Percentiles rank a stretch among this genome's conserved stretches.
Evolutionary conservation across 148 eudicot species (phyloP).

Genomic region (Dysphania ambrosioides): DNA sequence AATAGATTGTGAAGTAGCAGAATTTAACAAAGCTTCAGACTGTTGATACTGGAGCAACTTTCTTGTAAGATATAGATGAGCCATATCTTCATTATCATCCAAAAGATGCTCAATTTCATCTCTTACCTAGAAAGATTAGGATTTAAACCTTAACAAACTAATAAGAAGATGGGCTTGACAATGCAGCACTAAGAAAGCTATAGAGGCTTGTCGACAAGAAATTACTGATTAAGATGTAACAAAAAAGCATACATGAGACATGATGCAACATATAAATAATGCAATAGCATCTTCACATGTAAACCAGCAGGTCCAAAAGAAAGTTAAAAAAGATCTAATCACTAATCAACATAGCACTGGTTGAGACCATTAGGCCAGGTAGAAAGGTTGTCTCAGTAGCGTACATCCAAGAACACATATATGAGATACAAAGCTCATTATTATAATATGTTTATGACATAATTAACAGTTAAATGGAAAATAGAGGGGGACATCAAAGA

Average conservation of each 20-base stretch:
- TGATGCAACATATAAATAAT: neutral
- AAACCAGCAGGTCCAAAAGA: neutral
- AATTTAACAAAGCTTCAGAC: slow-evolving; percentile 51
- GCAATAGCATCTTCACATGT: neutral
- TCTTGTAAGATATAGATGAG: slow-evolving; percentile 82
- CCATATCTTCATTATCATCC: slow-evolving; percentile 98
- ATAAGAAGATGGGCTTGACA: neutral
- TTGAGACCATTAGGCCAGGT: neutral
- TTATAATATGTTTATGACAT: neutral
- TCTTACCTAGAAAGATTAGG: slow-evolving; percentile 52
- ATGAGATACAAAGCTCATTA: neutral
- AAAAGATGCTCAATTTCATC: slow-evolving; percentile 98
- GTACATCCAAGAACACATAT: neutral
- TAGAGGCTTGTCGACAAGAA: neutral
- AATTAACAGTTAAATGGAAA: neutral
- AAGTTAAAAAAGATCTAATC: neutral
- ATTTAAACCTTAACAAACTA: neutral
- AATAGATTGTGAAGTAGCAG: slow-evolving; percentile 46
- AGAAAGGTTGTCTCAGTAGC: neutral
- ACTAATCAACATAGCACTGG: neutral
- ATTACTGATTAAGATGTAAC: neutral
- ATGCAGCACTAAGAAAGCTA: neutral
- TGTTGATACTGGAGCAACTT: slow-evolving; percentile 83
- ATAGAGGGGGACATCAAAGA: neutral
- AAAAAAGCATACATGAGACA: neutral